Evolutionary conservation across 495 filamentous ascomycete species (phyloP).

Genomic region (Ascodesmis nigricans): DNA sequence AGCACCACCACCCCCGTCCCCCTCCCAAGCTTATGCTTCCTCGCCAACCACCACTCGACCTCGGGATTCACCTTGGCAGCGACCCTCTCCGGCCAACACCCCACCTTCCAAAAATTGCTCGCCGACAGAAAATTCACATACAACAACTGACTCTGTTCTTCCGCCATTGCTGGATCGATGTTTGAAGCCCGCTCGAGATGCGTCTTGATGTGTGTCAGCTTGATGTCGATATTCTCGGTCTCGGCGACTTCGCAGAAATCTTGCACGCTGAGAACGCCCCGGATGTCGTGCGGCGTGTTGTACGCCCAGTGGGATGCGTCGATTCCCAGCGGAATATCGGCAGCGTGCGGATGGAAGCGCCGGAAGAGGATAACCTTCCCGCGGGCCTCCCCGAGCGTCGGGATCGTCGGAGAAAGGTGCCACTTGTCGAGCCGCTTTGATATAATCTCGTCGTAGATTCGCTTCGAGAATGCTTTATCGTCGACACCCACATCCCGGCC

Average conservation of each 20-base stretch:
- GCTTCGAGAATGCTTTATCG: slow-evolving; percentile 41
- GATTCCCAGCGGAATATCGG: slow-evolving; percentile 45
- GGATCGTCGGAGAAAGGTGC: slow-evolving; percentile 62
- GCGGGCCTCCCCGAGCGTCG: slow-evolving; percentile 55
- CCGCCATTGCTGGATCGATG: slow-evolving; percentile 14
- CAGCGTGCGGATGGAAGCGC: slow-evolving; percentile 33
- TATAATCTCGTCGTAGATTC: slow-evolving; percentile 51
- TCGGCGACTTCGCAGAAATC: slow-evolving; percentile 85
- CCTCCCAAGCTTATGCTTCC: slow-evolving; percentile 15
- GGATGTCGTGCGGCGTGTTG: slow-evolving; percentile 59
- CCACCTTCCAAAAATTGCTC: slow-evolving; percentile 77
- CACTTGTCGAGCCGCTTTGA: slow-evolving; percentile 35
- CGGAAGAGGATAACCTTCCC: slow-evolving; percentile 72
- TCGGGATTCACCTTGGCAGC: slow-evolving; percentile 85
- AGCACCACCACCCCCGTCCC: slow-evolving; percentile 84
- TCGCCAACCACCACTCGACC: slow-evolving; percentile 27
- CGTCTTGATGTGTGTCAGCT: slow-evolving; percentile 48
- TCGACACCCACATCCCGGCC: slow-evolving; percentile 63
- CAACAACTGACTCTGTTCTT: slow-evolving; percentile 33
- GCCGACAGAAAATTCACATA: slow-evolving; percentile 80
- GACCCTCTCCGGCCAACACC: slow-evolving; percentile 85
- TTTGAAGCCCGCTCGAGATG: slow-evolving; percentile 51
- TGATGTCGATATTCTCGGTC: slow-evolving; percentile 51
- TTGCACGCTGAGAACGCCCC: slow-evolving; percentile 62
- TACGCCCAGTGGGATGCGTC: slow-evolving; percentile 71